These are phyloP conservation scores for Emergomyces pasteurianus DNA, from an alignment of 2,329 filamentous ascomycete genomes.

Conservation along the genomic window DNA sequence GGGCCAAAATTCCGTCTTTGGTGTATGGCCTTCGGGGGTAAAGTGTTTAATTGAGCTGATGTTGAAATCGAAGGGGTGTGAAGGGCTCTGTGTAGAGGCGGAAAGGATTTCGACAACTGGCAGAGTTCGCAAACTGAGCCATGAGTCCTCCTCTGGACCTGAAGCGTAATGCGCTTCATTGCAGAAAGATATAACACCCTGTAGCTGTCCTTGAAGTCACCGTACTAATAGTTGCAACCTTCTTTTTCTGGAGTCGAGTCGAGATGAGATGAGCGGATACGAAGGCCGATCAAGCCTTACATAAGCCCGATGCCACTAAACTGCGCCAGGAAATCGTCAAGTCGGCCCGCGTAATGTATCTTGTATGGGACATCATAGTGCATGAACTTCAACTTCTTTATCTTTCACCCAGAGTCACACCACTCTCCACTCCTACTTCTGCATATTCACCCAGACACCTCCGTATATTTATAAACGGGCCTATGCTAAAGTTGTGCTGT, in stretches of 20 bases:
- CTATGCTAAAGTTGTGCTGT: background rate
- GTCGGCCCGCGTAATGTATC: background rate
- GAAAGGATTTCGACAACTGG: constrained; percentile 18
- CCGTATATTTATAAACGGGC: background rate
- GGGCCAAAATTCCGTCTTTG: background rate
- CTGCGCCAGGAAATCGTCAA: background rate
- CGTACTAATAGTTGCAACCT: background rate
- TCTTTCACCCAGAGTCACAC: background rate
- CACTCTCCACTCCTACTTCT: background rate
- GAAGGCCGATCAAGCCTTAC: background rate
- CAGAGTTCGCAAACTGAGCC: constrained; percentile 29
- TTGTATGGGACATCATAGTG: background rate
- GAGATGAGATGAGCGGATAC: too few relatives aligned
- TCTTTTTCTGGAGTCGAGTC: too few relatives aligned
- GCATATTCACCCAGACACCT: background rate
- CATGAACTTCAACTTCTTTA: background rate
- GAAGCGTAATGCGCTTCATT: constrained; percentile 27
- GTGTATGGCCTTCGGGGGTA: background rate
- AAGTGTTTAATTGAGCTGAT: background rate
- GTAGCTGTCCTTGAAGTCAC: background rate
- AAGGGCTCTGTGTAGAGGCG: constrained; percentile 2
- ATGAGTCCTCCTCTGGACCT: constrained; percentile 17
- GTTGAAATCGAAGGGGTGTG: background rate
- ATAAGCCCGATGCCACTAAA: background rate
- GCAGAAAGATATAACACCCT: background rate